A percentile compares a stretch with the other conserved stretches of the same genome.
phyloP scores from a whole-genome alignment of 2,329 filamentous ascomycete genomes.

The Microcyclospora tardicrescens region DNA sequence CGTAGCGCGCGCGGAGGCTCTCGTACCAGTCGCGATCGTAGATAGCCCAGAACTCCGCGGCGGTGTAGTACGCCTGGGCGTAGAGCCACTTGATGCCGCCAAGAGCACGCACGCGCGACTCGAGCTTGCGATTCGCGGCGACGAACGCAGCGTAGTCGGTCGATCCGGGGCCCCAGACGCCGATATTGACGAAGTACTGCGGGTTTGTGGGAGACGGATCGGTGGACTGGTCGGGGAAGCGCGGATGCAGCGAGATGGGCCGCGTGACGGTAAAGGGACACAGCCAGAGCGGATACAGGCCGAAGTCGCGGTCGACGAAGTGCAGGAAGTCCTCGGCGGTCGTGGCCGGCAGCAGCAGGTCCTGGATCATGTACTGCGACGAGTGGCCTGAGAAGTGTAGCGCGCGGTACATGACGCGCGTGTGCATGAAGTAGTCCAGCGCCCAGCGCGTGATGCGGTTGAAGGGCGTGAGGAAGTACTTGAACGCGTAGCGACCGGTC shows the following conservation, averaged over 20 bases:
- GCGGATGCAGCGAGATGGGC: conserved; percentile 13
- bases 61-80: conserved; percentile 71
- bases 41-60: conserved; percentile 54
- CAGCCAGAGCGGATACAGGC: conserved; percentile 46
- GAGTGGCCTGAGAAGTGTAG: conserved; percentile 46
- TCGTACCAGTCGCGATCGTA: conserved; percentile 52
- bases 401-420: conserved; percentile 49
- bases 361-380: conserved; percentile 48
- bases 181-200: conserved; percentile 40
- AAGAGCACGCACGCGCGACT: conserved; percentile 53
- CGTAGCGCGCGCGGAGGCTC: conserved; percentile 47
- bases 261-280: conserved; percentile 33
- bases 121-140: conserved; percentile 55
- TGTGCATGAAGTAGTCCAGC: conserved; percentile 48
- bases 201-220: conserved; percentile 3
- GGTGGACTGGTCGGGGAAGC: background rate
- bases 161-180: conserved; percentile 71
- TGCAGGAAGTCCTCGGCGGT: conserved; percentile 40
- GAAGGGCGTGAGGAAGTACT: conserved; percentile 49
- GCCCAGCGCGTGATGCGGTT: conserved; percentile 45
- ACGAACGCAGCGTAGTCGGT: conserved; percentile 46
- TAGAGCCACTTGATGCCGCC: conserved; percentile 80
- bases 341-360: conserved; percentile 45
- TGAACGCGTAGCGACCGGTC: conserved; percentile 47
- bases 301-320: conserved; percentile 37